Conservation (phyloP, 345 rosid genomes). For the Citrus sp. region DNA sequence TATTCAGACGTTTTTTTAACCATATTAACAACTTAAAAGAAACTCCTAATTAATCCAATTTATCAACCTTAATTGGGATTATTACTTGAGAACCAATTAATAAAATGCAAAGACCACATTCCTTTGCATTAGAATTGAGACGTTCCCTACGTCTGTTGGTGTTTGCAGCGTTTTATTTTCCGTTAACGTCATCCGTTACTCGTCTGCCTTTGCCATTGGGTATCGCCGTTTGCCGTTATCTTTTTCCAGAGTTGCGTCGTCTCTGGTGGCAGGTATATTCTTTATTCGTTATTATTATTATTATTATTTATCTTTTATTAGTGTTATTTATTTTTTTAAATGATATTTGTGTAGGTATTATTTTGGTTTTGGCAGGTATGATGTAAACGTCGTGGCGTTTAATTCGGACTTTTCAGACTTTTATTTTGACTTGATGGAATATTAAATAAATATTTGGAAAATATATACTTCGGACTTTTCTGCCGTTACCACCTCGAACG, state of each 20-base stretch:
- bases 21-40: background rate
- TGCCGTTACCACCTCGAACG: background rate
- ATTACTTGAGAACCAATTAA: background rate
- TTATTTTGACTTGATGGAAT: background rate
- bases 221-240: background rate
- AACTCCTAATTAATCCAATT: background rate
- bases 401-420: background rate
- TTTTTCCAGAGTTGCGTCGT: background rate
- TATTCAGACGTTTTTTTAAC: slow-evolving; percentile 23
- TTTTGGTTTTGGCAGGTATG: background rate
- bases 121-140: background rate
- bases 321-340: background rate
- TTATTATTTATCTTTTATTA: background rate
- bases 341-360: background rate
- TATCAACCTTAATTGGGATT: background rate
- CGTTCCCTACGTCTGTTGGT: slow-evolving; percentile 2
- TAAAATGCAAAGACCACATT: background rate
- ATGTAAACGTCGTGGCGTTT: background rate
- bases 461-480: too few species aligned
- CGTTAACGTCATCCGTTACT: slow-evolving; percentile 16
- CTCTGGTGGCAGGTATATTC: slow-evolving; percentile 5
- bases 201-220: background rate
- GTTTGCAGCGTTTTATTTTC: slow-evolving; percentile 24
- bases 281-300: background rate
- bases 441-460: background rate